Percentiles rank a stretch among this genome's conserved stretches.
phyloP scores from a whole-genome alignment of 805 yeast genomes.

The Nakazawaea molendinolei region DNA sequence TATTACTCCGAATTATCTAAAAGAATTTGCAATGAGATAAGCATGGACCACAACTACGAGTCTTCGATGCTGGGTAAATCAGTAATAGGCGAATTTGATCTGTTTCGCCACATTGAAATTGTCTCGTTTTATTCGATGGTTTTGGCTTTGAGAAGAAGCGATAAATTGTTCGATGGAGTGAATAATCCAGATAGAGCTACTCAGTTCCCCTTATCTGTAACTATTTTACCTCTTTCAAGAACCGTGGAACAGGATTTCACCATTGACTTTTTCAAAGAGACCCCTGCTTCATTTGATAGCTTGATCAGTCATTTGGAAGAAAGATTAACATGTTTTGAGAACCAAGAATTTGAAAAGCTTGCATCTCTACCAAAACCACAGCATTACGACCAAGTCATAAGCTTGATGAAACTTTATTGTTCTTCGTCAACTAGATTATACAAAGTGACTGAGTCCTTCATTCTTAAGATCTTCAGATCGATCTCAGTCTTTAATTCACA shows the following conservation, averaged over 20 bases:
- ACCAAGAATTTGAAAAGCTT: neutral
- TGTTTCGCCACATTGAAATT: conserved; percentile 16
- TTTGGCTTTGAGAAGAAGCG: conserved; percentile 42
- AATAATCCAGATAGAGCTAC: conserved; percentile 24
- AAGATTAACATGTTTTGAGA: conserved; percentile 9
- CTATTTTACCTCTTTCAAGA: conserved; percentile 34
- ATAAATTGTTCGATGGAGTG: conserved; percentile 36
- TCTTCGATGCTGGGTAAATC: conserved; percentile 21
- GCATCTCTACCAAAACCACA: conserved; percentile 17
- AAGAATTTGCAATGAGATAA: conserved; percentile 14
- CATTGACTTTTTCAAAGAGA: conserved; percentile 21
- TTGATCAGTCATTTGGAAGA: conserved; percentile 20
- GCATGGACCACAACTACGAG: conserved; percentile 23
- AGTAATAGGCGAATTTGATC: conserved; percentile 17
- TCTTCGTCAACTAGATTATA: conserved; percentile 42
- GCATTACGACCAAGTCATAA: conserved; percentile 31
- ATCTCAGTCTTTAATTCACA: conserved; percentile 23
- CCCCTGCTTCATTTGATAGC: conserved; percentile 18
- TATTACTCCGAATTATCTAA: conserved; percentile 22
- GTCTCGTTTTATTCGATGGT: conserved; percentile 36
- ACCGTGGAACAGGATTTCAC: conserved; percentile 27
- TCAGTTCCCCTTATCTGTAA: conserved; percentile 34
- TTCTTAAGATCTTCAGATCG: conserved; percentile 32
- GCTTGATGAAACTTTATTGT: conserved; percentile 46
- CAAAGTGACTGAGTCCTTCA: conserved; percentile 41